phyloP scores from a whole-genome alignment of 116 monocot species.

The Phalaenopsis hybrid region DNA sequence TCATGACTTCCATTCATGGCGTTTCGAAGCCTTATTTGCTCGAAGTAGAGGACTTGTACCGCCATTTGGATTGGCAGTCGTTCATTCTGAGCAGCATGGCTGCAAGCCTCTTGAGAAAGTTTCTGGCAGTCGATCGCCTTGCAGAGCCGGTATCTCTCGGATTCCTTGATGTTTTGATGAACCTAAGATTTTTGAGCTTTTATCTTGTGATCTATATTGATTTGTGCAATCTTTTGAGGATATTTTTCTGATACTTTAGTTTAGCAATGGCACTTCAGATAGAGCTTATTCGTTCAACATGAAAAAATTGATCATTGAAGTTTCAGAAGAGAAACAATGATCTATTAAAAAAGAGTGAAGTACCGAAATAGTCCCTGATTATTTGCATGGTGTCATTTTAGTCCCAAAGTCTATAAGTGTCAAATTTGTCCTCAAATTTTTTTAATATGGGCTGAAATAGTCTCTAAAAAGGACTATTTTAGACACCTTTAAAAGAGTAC shows the following conservation, averaged over 20 bases:
- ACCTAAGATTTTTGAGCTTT: constrained; percentile 37
- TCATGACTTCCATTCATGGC: constrained; percentile 61
- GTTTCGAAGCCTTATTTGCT: constrained; percentile 78
- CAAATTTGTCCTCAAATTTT: too few species aligned
- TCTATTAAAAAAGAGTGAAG: background rate
- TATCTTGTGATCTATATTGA: too few species aligned
- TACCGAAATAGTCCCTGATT: too few species aligned
- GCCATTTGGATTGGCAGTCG: constrained; percentile 90
- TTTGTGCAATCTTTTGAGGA: background rate
- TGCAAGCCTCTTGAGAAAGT: constrained; percentile 84
- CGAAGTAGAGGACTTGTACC: constrained; percentile 78
- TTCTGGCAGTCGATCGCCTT: constrained; percentile 91
- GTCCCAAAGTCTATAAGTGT: too few species aligned
- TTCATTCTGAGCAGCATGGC: constrained; percentile 95
- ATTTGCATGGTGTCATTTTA: too few species aligned
- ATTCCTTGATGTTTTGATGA: constrained; percentile 89
- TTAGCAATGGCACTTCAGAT: background rate
- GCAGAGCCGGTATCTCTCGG: constrained; percentile 78
- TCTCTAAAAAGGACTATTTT: too few species aligned
- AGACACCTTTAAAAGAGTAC: too few species aligned
- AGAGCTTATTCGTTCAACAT: background rate
- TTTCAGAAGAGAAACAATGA: background rate
- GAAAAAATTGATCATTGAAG: background rate
- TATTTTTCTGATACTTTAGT: background rate
- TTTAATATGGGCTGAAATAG: too few species aligned